These are phyloP conservation scores for Xylaria curta DNA, from an alignment of 495 filamentous ascomycete genomes.

Conservation along the genomic window DNA sequence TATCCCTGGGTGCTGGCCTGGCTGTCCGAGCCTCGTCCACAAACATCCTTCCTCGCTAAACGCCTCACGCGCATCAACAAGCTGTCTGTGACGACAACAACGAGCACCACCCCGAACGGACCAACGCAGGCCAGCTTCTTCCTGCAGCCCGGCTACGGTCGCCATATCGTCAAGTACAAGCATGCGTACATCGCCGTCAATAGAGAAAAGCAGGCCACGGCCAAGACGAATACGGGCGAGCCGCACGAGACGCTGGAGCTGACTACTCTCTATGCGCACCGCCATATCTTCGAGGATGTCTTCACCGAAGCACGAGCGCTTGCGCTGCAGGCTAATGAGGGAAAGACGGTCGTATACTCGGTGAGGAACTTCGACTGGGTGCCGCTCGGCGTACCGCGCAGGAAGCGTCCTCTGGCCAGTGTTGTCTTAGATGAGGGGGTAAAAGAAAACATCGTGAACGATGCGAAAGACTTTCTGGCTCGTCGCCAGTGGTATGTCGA, in stretches of 20 bases:
- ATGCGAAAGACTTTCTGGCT: conserved; percentile 82
- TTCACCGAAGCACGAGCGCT: conserved; percentile 85
- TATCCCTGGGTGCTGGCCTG: conserved; percentile 95
- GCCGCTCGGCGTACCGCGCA: conserved; percentile 83
- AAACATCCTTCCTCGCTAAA: conserved; percentile 51
- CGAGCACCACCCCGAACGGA: conserved; percentile 67
- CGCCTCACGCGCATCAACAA: conserved; percentile 58
- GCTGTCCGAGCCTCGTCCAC: conserved; percentile 81
- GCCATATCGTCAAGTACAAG: conserved; percentile 83
- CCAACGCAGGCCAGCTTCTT: conserved; percentile 79
- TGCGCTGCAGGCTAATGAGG: conserved; percentile 76
- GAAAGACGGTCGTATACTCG: conserved; percentile 94
- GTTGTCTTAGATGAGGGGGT: conserved; percentile 87
- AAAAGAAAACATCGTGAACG: conserved; percentile 82
- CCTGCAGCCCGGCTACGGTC: conserved; percentile 88
- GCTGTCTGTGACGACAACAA: conserved; percentile 55
- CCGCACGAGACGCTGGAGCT: conserved; percentile 95
- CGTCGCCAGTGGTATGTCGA: conserved; percentile 90
- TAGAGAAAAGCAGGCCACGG: conserved; percentile 78
- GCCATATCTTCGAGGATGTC: conserved; percentile 83
- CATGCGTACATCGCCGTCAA: conserved; percentile 82
- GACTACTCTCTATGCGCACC: conserved; percentile 87
- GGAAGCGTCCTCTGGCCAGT: conserved; percentile 85
- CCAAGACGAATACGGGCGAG: conserved; percentile 74
- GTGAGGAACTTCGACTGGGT: conserved; percentile 76